Conservation (phyloP, 306 rosid genomes). For the Cucumis hystrix region DNA sequence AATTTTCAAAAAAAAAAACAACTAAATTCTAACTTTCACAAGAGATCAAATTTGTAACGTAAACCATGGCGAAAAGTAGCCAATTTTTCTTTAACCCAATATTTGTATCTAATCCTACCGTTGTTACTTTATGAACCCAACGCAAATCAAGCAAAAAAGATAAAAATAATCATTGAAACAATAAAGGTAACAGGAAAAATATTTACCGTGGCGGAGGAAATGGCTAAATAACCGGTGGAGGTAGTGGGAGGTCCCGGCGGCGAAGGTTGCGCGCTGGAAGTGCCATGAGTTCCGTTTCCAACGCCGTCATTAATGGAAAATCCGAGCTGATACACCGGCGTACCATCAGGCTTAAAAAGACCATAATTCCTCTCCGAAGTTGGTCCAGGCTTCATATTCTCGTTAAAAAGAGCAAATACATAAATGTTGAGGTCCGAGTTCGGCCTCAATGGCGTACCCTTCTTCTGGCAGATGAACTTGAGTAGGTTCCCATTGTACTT, state of each 20-base stretch:
- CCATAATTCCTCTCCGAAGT: slow-evolving; percentile 90
- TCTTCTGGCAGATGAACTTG: slow-evolving; percentile 34
- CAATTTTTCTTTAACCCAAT: not conserved
- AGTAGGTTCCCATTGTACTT: slow-evolving; percentile 77
- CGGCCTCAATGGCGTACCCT: slow-evolving; percentile 77
- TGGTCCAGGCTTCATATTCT: slow-evolving; percentile 96
- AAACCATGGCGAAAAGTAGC: not conserved
- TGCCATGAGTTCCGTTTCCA: slow-evolving; percentile 9
- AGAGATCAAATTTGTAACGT: no score
- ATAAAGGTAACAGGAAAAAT: not conserved
- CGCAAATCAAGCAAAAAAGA: not conserved
- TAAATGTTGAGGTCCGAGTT: slow-evolving; percentile 66
- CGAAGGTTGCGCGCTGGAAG: slow-evolving; percentile 13
- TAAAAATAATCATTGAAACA: not conserved
- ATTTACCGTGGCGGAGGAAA: slow-evolving; percentile 39
- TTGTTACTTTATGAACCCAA: not conserved
- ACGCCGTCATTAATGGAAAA: slow-evolving; percentile 15
- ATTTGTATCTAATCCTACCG: not conserved
- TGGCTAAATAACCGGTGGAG: slow-evolving; percentile 56
- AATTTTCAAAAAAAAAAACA: no score
- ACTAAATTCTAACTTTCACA: no score
- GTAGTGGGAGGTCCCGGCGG: slow-evolving; percentile 34
- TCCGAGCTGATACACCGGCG: slow-evolving; percentile 53
- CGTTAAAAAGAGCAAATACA: slow-evolving; percentile 82
- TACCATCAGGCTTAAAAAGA: slow-evolving; percentile 74